Percentiles rank a stretch among this genome's conserved stretches.
phyloP scores from a whole-genome alignment of 1,139 yeast species.

The Yamadazyma sp. region DNA sequence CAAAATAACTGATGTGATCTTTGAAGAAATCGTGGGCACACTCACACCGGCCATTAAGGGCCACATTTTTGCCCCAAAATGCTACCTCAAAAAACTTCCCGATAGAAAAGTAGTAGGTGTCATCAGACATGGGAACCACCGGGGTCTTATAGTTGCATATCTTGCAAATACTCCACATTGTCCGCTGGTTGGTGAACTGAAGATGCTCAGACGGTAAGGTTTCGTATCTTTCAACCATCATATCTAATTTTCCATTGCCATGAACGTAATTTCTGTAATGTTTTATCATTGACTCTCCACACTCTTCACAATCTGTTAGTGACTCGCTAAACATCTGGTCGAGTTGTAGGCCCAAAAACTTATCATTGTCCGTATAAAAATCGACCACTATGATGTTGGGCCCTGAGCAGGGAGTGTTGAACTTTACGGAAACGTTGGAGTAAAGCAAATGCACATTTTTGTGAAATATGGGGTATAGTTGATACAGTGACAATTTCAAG shows the following conservation, averaged over 20 bases:
- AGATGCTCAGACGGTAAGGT: constrained; percentile 56
- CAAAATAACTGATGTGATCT: constrained; percentile 82
- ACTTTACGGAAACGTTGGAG: constrained; percentile 78
- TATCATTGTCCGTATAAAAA: constrained; percentile 88
- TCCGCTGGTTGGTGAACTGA: constrained; percentile 54
- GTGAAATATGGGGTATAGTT: constrained; percentile 55
- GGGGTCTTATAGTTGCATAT: constrained; percentile 77
- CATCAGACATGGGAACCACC: constrained; percentile 80
- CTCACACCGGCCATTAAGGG: constrained; percentile 13
- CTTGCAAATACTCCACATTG: constrained; percentile 93
- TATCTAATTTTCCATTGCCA: constrained; percentile 80
- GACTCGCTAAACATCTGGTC: constrained; percentile 80
- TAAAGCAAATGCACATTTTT: constrained; percentile 77
- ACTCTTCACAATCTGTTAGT: constrained; percentile 69
- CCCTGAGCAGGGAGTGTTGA: constrained; percentile 90
- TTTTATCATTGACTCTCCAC: constrained; percentile 68
- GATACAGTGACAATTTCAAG: constrained; percentile 39
- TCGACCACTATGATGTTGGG: constrained; percentile 83
- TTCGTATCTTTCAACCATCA: constrained; percentile 60
- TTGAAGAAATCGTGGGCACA: constrained; percentile 81
- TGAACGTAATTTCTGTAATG: constrained; percentile 91
- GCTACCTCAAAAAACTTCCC: constrained; percentile 88
- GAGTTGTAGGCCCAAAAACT: constrained; percentile 83
- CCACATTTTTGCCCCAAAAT: constrained; percentile 68
- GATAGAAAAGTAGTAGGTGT: constrained; percentile 86